Base-by-base conservation (phyloP, 2,329 filamentous ascomycete genomes). In the Hypoxylon rubiginosum region DNA sequence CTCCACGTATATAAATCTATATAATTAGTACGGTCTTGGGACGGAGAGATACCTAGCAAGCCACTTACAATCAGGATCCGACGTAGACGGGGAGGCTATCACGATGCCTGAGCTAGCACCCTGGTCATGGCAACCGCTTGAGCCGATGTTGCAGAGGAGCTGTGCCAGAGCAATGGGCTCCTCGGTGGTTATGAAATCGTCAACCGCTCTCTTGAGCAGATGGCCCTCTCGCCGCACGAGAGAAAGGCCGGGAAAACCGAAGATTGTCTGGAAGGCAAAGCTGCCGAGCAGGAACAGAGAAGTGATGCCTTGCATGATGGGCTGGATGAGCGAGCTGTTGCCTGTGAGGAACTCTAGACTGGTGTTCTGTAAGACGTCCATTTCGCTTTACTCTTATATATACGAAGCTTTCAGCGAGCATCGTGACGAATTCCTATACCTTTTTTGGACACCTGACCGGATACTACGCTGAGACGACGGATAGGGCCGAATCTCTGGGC, bases 1-100 rank as follows among this genome's bases (percentile, higher is more conserved):
- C 90, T 93, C 92, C 92, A 95, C 0, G 91, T 93, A 74, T 89
- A 94, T 74, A 86, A 94, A 77, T 94, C 91, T 92, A 56, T 28
- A 13, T 7, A 63, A 49, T 71, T 41, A 73, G 70, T 39, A 51
- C 62, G n/a, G 10, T n/a, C 17, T 10, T 41, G 34, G 32, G 8
- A 13, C 10, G 9, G 21, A 6, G 19, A 15, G 39, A 24, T 24
- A 7, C 26, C 13, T 3, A 2, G 17, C 76, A 24, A 50, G 5
- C 34, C 50, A 5, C 84, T 79, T 78, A 89, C 87, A 90, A 71
- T 88, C 81, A 4, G 88, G 88, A 54, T 85, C 79, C 15, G 70
- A 69, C 36, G 79, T 85, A 66, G 83, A 85, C 3, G 88, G 88
- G 45, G 83, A 85, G 15, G 88, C 88, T 72, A 90, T 79, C 15